These are phyloP conservation scores for Chaetomium fimeti DNA, from an alignment of 495 filamentous ascomycete species.

Conservation along the genomic window DNA sequence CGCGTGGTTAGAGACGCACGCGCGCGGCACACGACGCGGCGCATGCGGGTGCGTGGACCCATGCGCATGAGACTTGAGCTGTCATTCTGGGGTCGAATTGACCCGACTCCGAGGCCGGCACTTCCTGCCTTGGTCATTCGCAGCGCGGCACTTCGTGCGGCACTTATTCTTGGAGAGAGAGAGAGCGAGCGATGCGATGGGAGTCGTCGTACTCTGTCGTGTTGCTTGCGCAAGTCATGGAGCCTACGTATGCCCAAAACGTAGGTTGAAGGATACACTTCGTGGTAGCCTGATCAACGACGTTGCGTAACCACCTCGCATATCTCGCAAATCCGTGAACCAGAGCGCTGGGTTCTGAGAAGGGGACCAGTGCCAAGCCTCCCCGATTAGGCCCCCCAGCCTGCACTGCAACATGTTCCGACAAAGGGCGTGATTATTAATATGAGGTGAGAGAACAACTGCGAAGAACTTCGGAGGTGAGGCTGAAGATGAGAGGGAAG, in stretches of 20 bases:
- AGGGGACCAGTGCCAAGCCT: slow-evolving; percentile 1
- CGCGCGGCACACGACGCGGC: slow-evolving; percentile 9
- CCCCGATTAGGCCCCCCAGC: neutral
- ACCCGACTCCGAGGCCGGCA: slow-evolving; percentile 12
- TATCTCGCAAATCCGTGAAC: neutral
- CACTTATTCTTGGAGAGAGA: neutral
- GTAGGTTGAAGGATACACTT: neutral
- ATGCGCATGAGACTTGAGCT: neutral
- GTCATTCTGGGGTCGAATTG: neutral
- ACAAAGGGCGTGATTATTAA: slow-evolving; percentile 14
- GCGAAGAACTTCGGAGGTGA: neutral
- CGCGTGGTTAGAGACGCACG: slow-evolving; percentile 8
- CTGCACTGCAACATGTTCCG: neutral
- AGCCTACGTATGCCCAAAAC: neutral
- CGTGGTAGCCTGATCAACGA: neutral
- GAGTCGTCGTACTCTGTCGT: neutral
- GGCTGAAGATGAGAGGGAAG: neutral
- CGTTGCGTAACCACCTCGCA: slow-evolving; percentile 15
- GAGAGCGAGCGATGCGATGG: neutral
- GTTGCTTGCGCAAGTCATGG: slow-evolving; percentile 6
- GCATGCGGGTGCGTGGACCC: slow-evolving; percentile 3
- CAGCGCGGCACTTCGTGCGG: neutral
- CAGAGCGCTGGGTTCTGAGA: neutral
- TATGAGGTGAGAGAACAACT: neutral
- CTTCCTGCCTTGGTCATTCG: neutral